Evolutionary conservation across 768 basidiomycete genomes (phyloP).

Genomic region (Russula foetens): DNA sequence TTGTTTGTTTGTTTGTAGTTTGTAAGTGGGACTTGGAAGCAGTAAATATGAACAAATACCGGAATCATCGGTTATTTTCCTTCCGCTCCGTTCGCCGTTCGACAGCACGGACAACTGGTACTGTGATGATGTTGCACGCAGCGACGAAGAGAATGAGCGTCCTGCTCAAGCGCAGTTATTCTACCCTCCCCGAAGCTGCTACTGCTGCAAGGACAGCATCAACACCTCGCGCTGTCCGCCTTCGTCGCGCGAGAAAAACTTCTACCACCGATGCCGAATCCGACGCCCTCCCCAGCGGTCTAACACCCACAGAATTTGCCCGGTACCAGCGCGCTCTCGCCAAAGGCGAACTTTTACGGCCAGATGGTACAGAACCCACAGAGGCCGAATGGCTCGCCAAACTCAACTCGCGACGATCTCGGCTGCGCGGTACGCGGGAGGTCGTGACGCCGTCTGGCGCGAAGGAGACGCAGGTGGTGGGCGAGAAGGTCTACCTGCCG

Average conservation of each 20-base stretch:
- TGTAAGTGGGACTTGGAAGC: background rate
- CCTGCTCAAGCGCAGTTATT: conserved; percentile 35
- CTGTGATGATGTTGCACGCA: background rate
- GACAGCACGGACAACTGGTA: too few relatives aligned
- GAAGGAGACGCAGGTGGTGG: conserved; percentile 50
- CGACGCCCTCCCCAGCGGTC: conserved; percentile 45
- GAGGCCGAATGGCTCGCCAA: conserved; percentile 52
- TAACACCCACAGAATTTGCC: conserved; percentile 57
- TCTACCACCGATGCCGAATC: conserved; percentile 31
- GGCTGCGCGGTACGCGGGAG: conserved; percentile 55
- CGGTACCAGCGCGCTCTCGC: conserved; percentile 53
- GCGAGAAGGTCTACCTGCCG: conserved; percentile 81
- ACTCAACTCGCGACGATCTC: conserved; percentile 49
- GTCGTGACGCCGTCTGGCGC: conserved; percentile 33
- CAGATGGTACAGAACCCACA: conserved; percentile 30
- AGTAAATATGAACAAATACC: conserved; percentile 2
- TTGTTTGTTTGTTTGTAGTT: too few relatives aligned
- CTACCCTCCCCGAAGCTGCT: conserved; percentile 34
- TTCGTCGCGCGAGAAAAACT: conserved; percentile 50
- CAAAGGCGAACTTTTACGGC: conserved; percentile 38
- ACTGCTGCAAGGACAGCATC: conserved; percentile 55
- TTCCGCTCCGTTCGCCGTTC: background rate
- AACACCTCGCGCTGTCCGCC: conserved; percentile 63
- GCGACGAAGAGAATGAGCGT: conserved; percentile 27
- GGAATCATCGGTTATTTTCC: background rate